These are phyloP conservation scores for Emmonsiellopsis sp. DNA, from an alignment of 2,329 filamentous ascomycete genomes.

Conservation along the genomic window DNA sequence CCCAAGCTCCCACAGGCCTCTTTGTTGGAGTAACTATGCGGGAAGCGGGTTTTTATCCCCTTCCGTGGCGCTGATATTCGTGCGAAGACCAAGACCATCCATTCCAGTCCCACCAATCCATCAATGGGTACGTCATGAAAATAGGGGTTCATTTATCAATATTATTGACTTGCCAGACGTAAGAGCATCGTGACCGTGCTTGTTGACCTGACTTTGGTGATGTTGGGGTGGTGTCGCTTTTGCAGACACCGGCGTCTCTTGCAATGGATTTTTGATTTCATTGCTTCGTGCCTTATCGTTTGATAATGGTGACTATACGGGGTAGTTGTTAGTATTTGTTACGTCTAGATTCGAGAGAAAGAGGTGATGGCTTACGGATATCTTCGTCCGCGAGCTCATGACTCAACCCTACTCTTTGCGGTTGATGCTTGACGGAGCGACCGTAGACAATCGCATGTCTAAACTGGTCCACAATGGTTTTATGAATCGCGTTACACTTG, in stretches of 20 bases:
- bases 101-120: too few species aligned
- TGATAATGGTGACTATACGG: slow-evolving; percentile 26
- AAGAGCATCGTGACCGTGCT: too few species aligned
- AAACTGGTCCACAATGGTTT: slow-evolving; percentile 92
- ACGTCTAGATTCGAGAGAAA: not conserved
- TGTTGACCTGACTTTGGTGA: too few species aligned
- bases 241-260: not conserved
- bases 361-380: slow-evolving; percentile 59
- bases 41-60: too few species aligned
- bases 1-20: too few species aligned
- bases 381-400: slow-evolving; percentile 96
- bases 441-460: slow-evolving; percentile 93
- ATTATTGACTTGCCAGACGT: too few species aligned
- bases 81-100: too few species aligned
- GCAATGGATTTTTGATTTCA: not conserved
- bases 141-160: too few species aligned
- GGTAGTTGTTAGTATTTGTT: not conserved
- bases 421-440: slow-evolving; percentile 97
- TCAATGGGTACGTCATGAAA: too few species aligned
- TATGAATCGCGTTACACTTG: slow-evolving; percentile 94
- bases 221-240: too few species aligned
- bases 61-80: too few species aligned
- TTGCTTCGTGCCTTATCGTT: slow-evolving; percentile 17
- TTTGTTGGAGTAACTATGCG: too few species aligned
- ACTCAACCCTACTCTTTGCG: slow-evolving; percentile 81